These are phyloP conservation scores for Crithidia acanthocephali DNA, from an alignment of 208 protist species.

Conservation along the genomic window DNA sequence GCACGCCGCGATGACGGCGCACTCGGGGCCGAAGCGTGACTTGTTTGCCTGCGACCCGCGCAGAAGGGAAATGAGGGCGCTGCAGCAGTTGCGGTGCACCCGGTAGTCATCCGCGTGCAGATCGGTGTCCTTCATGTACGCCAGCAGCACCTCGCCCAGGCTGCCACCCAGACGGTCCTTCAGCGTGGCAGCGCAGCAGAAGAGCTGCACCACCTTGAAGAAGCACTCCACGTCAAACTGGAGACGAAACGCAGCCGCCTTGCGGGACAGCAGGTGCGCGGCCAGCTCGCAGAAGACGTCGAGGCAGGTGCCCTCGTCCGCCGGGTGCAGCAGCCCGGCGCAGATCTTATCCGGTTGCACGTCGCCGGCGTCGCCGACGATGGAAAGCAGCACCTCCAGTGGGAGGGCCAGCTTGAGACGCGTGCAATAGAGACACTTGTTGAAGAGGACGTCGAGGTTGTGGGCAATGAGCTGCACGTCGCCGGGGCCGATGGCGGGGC, in stretches of 20 bases:
- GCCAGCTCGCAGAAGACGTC: constrained; percentile 52
- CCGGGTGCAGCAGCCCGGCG: constrained; percentile 32
- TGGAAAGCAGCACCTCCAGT: constrained; percentile 58
- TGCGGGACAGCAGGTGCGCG: constrained; percentile 44
- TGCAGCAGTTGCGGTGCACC: constrained; percentile 70
- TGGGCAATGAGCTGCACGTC: constrained; percentile 44
- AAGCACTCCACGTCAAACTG: constrained; percentile 64
- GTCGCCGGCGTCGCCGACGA: constrained; percentile 44
- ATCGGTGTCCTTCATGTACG: constrained; percentile 52
- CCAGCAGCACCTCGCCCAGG: constrained; percentile 52
- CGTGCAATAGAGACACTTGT: constrained; percentile 73
- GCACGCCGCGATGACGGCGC: constrained; percentile 47
- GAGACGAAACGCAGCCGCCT: constrained; percentile 40
- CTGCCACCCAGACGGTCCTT: constrained; percentile 54
- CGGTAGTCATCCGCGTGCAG: constrained; percentile 76
- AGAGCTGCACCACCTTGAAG: constrained; percentile 64
- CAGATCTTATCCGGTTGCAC: constrained; percentile 38
- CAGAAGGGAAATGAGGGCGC: constrained; percentile 78
- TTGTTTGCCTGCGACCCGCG: constrained; percentile 83
- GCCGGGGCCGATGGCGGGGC: constrained; percentile 30
- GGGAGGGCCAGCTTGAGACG: constrained; percentile 43
- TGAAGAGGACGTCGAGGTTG: constrained; percentile 59
- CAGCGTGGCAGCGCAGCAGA: constrained; percentile 52
- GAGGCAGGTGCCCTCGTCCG: constrained; percentile 47
- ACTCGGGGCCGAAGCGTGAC: constrained; percentile 59